Conservation (phyloP, 805 yeast species). For the Lipomyces chichibuensis region DNA sequence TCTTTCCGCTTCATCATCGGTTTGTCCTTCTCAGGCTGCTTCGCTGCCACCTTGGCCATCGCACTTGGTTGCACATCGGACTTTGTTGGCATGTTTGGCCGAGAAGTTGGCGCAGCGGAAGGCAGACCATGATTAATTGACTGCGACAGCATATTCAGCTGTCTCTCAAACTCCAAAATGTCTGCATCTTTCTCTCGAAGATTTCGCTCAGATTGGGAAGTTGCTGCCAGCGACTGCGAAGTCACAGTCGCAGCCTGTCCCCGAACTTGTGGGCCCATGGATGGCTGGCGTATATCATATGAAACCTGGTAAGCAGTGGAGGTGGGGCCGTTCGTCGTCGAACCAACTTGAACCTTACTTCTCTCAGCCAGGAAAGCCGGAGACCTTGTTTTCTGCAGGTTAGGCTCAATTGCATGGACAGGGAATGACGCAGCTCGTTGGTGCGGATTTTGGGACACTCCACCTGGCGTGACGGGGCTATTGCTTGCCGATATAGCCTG, state of each 20-base stretch:
- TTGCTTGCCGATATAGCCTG: neutral
- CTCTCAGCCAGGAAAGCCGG: neutral
- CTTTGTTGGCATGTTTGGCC: neutral
- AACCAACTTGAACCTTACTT: neutral
- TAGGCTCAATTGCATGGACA: neutral
- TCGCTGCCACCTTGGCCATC: neutral
- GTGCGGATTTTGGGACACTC: slow-evolving; percentile 1
- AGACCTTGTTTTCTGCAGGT: neutral
- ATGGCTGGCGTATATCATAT: neutral
- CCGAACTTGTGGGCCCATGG: neutral
- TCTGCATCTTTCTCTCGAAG: neutral
- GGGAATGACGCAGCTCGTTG: neutral
- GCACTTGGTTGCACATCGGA: neutral
- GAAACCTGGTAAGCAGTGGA: neutral
- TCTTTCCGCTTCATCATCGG: neutral
- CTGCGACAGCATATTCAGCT: neutral
- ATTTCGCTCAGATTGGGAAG: neutral
- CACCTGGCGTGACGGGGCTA: slow-evolving; percentile 2
- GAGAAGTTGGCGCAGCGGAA: neutral
- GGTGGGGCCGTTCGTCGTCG: neutral
- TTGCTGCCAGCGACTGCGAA: neutral
- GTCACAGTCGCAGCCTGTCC: neutral
- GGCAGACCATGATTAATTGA: neutral
- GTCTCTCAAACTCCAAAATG: slow-evolving; percentile 2
- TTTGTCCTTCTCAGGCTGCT: neutral